Percentiles rank a stretch among this genome's conserved stretches.
Conservation (phyloP, 768 basidiomycete species). For the Lactarius deliciosus region DNA sequence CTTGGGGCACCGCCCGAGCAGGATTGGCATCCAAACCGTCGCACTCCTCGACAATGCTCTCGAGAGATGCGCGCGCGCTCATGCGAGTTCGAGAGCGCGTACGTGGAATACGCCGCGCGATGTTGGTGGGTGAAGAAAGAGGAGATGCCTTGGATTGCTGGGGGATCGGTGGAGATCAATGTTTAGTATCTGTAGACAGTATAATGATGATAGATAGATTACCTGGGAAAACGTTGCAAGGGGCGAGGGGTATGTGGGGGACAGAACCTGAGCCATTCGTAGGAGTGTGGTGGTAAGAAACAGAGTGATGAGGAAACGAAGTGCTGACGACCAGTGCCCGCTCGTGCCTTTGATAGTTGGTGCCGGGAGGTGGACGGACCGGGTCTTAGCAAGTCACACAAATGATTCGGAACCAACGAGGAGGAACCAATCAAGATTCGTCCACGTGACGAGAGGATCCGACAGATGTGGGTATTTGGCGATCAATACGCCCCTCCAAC, state of each 20-base stretch:
- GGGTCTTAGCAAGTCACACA: conserved; percentile 14
- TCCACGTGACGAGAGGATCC: conserved; percentile 20
- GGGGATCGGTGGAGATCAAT: background rate
- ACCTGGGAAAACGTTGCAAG: conserved; percentile 10
- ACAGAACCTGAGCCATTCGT: conserved; percentile 11
- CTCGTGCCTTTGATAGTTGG: background rate
- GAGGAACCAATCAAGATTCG: conserved; percentile 15
- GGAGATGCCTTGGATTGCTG: conserved; percentile 12
- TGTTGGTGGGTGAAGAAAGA: conserved; percentile 17
- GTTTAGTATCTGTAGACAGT: background rate
- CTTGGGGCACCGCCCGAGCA: background rate
- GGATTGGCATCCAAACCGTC: conserved; percentile 6
- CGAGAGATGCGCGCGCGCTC: conserved; percentile 24
- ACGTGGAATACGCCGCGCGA: conserved; percentile 23
- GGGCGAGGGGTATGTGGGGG: conserved; percentile 1
- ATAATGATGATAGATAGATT: background rate
- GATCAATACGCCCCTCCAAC: background rate
- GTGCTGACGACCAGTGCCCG: background rate
- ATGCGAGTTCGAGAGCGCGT: conserved; percentile 24
- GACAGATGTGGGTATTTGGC: conserved; percentile 22
- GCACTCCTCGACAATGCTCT: conserved; percentile 28
- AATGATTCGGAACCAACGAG: conserved; percentile 15
- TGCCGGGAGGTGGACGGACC: conserved; percentile 13
- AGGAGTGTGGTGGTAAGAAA: conserved; percentile 10
- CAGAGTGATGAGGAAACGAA: background rate